Conservation (phyloP, 1,284 basidiomycete genomes). For the Microbotryum silenes-acaulis region DNA sequence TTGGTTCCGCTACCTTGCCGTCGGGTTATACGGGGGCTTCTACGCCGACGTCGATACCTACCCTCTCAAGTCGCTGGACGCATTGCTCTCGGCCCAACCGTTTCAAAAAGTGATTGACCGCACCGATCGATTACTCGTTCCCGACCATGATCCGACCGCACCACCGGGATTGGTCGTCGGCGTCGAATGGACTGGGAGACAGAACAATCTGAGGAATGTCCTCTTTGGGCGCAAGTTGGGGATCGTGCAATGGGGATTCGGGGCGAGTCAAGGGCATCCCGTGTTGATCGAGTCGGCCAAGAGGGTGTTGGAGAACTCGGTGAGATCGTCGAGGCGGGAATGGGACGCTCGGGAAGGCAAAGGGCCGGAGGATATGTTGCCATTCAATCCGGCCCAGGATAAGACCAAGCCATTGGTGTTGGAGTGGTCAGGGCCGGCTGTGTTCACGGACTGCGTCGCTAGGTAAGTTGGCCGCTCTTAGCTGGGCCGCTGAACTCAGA, state of each 20-base stretch:
- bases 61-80: slow-evolving; percentile 26
- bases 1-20: slow-evolving; percentile 21
- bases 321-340: neutral
- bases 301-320: slow-evolving; percentile 24
- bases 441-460: slow-evolving; percentile 34
- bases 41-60: slow-evolving; percentile 37
- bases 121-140: slow-evolving; percentile 5
- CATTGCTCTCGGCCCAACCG: slow-evolving; percentile 19
- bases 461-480: slow-evolving; percentile 25
- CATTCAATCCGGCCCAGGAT: slow-evolving; percentile 21
- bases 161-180: slow-evolving; percentile 9
- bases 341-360: slow-evolving; percentile 3
- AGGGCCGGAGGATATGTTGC: slow-evolving; percentile 5
- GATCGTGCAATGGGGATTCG: slow-evolving; percentile 36
- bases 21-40: slow-evolving; percentile 35
- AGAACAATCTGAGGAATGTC: slow-evolving; percentile 13
- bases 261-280: slow-evolving; percentile 33
- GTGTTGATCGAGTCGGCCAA: slow-evolving; percentile 35
- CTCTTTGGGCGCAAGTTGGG: slow-evolving; percentile 32
- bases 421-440: slow-evolving; percentile 18
- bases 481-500: no score
- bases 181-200: slow-evolving; percentile 8
- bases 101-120: neutral
- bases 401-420: slow-evolving; percentile 4
- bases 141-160: slow-evolving; percentile 6